Evolutionary conservation across 1,139 yeast genomes (phyloP), one percentile per base, ranked within the genome.

Genomic region (Hyphopichia burtonii): DNA sequence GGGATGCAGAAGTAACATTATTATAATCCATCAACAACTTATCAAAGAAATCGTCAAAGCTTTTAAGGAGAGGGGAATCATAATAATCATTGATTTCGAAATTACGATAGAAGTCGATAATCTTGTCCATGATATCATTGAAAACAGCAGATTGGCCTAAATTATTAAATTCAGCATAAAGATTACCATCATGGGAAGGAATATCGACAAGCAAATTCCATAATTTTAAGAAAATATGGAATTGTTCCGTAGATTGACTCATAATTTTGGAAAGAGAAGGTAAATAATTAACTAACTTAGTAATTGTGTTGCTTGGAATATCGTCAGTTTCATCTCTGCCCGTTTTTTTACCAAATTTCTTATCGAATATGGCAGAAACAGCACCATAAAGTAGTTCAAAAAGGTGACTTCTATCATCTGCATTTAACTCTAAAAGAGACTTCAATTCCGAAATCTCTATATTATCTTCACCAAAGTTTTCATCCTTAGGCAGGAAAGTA

Each of bases 351-450:
- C 44, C 28, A 15, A 47, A 49, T 30, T 53, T 55, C 14, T 41
- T 43, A 1, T 41, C 25, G 17, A 50, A 44, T 4, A 63, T 44
- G 17, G 48, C 39, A 5, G 34, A 25, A 5, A 66, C 41, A 2
- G 68, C 51, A 0, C 76, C 76, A 15, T 52, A 41, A 16, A 71
- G 46, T 34, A 69, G 59, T 15, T 57, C 53, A 17, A 69, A 40
- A 12, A 68, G 39, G 28, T 51, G 48, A 4, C 44, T 38, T 38
- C 50, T 56, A 0, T 40, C 43, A 27, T 43, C 48, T 3, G 43
- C 40, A 12, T 55, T 42, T 23, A 67, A 44, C 11, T 61, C 68
- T 28, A 68, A 46, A n/a, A 48, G 37, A 14, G 45, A 42, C 35
- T 53, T 60, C 34, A 66, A 55, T 22, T 54, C 58, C 3, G 46